Base-by-base conservation (phyloP, 2,329 filamentous ascomycete species). In the Colletotrichum tamarilloi region DNA sequence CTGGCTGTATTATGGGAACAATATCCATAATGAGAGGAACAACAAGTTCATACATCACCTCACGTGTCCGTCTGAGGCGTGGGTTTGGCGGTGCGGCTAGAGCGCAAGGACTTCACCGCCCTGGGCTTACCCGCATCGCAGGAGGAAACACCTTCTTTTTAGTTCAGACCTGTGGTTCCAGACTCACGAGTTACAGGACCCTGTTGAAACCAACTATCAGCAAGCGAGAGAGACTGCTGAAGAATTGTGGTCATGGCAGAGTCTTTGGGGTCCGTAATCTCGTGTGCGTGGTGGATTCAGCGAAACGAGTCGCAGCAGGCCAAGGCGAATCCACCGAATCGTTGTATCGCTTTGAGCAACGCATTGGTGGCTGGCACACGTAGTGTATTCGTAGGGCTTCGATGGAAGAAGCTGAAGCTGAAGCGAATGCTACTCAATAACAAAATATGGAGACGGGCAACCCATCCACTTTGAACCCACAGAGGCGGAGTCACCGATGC, bases 401-500 rank as follows among this genome's bases (percentile, higher is more conserved):
- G 69, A n/a, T 5, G 11, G 19, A 56, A 56, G 52, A 12, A 30
- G 22, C 26, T 65, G 60, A 56, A 67, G 56, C 57, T 57, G 35
- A 24, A 19, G 64, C 58, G 49, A 52, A 42, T 68, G 58, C 24
- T 52, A 68, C 66, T 60, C 35, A 38, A 32, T 26, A 26, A 67
- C 35, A 24, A 58, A 38, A 52, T 49, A 64, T 57, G 71, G 71
- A 42, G 60, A 60, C 32, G 28, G 60, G 28, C 71, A 19, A 62
- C 49, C 70, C 70, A 73, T 65, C 46, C 67, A 46, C 30, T 16
- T 42, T 49, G 6, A 22, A 56, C 56, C 32, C 67, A 66, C 55
- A 62, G 35, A 55, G 60, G 70, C 59, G 66, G 66, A 65, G 70
- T 56, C 67, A 49, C 71, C 71, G 60, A 70, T 66, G 49, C 35